phyloP scores from a whole-genome alignment of 2,329 filamentous ascomycete species.

The Sporothrix protearum region DNA sequence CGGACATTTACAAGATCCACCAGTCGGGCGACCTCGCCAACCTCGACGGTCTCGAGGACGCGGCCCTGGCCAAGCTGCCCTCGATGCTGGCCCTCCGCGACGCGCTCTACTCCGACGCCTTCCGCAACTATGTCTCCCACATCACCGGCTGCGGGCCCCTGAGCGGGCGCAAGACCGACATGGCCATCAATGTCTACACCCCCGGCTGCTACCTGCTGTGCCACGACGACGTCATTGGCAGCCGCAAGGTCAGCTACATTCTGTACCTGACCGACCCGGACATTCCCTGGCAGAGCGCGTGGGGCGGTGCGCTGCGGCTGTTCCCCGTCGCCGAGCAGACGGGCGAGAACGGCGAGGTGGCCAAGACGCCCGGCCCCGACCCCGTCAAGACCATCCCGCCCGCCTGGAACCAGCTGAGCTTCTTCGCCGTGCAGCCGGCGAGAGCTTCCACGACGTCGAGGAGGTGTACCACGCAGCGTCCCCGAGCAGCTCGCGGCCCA shows the following conservation, averaged over 20 bases:
- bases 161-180: constrained; percentile 92
- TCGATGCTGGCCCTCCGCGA: constrained; percentile 90
- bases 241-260: constrained; percentile 91
- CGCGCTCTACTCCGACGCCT: constrained; percentile 84
- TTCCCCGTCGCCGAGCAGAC: constrained; percentile 68
- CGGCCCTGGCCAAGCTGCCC: constrained; percentile 78
- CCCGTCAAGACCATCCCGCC: constrained; percentile 81
- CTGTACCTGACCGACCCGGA: constrained; percentile 93
- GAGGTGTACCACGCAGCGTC: constrained; percentile 78
- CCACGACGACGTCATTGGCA: constrained; percentile 99
- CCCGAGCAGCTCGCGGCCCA: constrained; percentile 60
- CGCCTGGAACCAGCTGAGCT: constrained; percentile 94
- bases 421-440: constrained; percentile 97
- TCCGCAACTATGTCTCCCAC: constrained; percentile 81
- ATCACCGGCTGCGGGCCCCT: constrained; percentile 84
- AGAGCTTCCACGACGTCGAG: constrained; percentile 98
- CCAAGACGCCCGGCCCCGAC: constrained; percentile 76
- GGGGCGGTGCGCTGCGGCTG: constrained; percentile 86
- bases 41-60: constrained; percentile 86
- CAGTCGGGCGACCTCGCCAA: constrained; percentile 97
- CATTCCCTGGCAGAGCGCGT: constrained; percentile 80
- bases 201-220: constrained; percentile 93
- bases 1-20: constrained; percentile 99
- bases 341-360: constrained; percentile 67
- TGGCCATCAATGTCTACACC: constrained; percentile 98